phyloP scores from a whole-genome alignment of 2,329 filamentous ascomycete species.

The Arthroderma sp. region DNA sequence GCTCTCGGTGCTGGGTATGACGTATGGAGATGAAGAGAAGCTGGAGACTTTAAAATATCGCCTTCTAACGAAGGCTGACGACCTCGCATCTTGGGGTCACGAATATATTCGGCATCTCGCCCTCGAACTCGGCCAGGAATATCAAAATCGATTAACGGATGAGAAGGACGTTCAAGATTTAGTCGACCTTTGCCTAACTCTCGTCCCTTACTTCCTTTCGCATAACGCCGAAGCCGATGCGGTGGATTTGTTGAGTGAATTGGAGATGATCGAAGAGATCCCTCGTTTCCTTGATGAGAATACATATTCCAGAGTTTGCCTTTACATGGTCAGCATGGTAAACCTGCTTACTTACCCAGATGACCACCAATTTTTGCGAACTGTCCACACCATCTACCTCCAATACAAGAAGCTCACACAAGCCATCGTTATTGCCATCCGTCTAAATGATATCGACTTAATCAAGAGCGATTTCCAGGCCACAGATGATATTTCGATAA shows the following conservation, averaged over 20 bases:
- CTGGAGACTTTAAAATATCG: constrained; percentile 95
- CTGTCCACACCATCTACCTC: constrained; percentile 86
- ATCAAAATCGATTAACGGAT: constrained; percentile 70
- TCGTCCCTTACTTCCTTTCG: constrained; percentile 90
- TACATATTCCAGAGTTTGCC: constrained; percentile 80
- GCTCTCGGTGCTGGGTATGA: constrained; percentile 96
- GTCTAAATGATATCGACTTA: constrained; percentile 72
- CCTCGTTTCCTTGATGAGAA: constrained; percentile 83
- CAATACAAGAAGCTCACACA: constrained; percentile 86
- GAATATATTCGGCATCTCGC: constrained; percentile 95
- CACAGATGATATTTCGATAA: constrained; percentile 65
- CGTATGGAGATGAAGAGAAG: constrained; percentile 89
- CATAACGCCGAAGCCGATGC: constrained; percentile 98
- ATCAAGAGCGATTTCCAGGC: constrained; percentile 72
- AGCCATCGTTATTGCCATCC: constrained; percentile 86
- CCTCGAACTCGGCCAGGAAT: constrained; percentile 89
- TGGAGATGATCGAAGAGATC: constrained; percentile 92
- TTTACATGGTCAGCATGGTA: constrained; percentile 99
- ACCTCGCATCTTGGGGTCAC: constrained; percentile 95
- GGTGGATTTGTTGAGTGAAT: constrained; percentile 89
- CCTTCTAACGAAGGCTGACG: constrained; percentile 73
- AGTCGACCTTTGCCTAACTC: constrained; percentile 64
- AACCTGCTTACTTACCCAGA: constrained; percentile 94
- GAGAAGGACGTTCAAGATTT: constrained; percentile 77
- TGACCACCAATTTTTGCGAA: constrained; percentile 87